Evolutionary conservation across 2,329 filamentous ascomycete genomes (phyloP), one percentile per base, ranked within the genome.

Genomic region (Diaporthe sp.): DNA sequence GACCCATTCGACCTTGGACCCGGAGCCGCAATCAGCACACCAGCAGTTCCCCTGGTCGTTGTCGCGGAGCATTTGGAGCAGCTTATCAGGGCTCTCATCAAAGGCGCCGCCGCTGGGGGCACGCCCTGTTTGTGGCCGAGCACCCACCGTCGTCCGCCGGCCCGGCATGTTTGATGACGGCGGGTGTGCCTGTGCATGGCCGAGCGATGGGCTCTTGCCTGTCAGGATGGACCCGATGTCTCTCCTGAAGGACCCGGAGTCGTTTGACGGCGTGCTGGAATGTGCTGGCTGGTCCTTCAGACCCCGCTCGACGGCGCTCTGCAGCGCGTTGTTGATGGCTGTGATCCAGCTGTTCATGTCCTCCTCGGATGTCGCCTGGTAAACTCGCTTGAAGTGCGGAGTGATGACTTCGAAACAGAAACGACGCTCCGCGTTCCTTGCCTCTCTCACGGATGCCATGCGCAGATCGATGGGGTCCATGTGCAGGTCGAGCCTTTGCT

Each of bases 371-470:
- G 96, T 98, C 55, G 96, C 97, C 85, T 99, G 97, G 84, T 98
- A 99, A 22, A 98, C 96, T 73, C 97, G 92, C 80, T 97, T 98
- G 84, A 93, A 98, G 68, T 97, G 94, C 12, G 97, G 97, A 0
- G 97, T 99, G 76, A 99, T 98, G 71, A 99, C 95, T 85, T 99
- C 97, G 80, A 99, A 99, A 85, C 96, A 98, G 84, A 99, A 99
- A 7, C 97, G 92, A 37, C 97, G 91, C 81, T 99, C 97, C 1
- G 96, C 95, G 83, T 97, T 98, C 34, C 97, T 93, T 55, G 97
- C 96, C 86, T 99, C 97, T 75, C 97, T 92, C 22, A 99, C 97
- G 22, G 97, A 98, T 13, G 97, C 97, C 92, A 98, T 97, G 49
- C 97, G 94, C 61, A 99, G 88, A 83, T 99, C 97, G 78, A 99